Evolutionary conservation across 2,329 filamentous ascomycete genomes (phyloP).

Genomic region (Gaeumannomyces tritici): DNA sequence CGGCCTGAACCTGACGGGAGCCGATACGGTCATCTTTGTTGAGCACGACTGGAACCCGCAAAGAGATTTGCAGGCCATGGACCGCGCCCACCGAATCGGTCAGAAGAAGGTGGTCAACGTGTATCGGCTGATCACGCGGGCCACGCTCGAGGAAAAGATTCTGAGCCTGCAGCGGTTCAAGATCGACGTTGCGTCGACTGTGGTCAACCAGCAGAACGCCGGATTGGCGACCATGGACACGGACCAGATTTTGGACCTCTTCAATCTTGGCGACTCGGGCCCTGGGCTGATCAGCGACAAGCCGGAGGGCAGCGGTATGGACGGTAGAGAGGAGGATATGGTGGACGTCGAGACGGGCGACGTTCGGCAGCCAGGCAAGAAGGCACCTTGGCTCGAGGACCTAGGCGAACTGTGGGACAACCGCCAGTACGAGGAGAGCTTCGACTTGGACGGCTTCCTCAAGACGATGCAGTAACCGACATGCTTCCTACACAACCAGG

Average conservation of each 20-base stretch:
- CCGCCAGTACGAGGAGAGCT: constrained; percentile 95
- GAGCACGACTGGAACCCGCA: constrained; percentile 99
- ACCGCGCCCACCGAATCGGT: constrained; percentile 92
- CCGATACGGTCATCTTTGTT: constrained; percentile 97
- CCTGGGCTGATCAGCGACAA: constrained; percentile 56
- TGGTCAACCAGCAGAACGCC: constrained; percentile 98
- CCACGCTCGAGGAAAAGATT: constrained; percentile 97
- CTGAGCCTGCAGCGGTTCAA: constrained; percentile 97
- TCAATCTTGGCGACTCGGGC: constrained; percentile 76
- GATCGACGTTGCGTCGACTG: constrained; percentile 94
- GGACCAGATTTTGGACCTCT: constrained; percentile 93
- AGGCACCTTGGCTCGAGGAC: constrained; percentile 83
- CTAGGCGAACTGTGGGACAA: constrained; percentile 96
- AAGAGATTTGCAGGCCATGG: constrained; percentile 98
- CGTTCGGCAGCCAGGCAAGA: constrained; percentile 89
- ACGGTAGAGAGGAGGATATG: constrained; percentile 71
- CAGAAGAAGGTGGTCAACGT: constrained; percentile 99
- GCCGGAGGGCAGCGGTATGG: constrained; percentile 37
- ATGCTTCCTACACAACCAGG: background rate
- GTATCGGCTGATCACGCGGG: constrained; percentile 90
- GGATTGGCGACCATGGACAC: constrained; percentile 94
- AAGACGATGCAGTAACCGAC: constrained; percentile 66
- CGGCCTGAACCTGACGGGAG: constrained; percentile 89
- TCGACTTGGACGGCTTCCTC: constrained; percentile 90
- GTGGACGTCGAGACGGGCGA: constrained; percentile 89